Conservation (phyloP, 768 basidiomycete genomes). For the Leccinum imitatum region DNA sequence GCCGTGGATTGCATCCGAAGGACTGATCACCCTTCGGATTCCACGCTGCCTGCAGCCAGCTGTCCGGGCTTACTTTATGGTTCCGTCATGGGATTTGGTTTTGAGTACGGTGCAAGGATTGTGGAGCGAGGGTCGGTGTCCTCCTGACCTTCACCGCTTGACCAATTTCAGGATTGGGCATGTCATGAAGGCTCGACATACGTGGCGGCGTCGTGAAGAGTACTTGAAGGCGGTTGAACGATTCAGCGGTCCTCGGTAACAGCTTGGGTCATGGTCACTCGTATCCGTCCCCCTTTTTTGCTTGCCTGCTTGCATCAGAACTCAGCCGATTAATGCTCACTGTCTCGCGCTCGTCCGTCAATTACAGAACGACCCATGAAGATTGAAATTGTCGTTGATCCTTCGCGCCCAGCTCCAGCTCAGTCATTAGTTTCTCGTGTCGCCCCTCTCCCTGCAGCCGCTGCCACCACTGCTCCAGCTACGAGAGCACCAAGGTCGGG, state of each 20-base stretch:
- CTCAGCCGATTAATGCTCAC: conserved; percentile 36
- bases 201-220: conserved; percentile 22
- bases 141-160: conserved; percentile 35
- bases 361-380: conserved; percentile 93
- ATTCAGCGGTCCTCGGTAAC: conserved; percentile 25
- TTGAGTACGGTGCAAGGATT: conserved; percentile 33
- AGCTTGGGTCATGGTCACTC: conserved; percentile 29
- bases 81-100: conserved; percentile 35
- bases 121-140: conserved; percentile 27
- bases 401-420: conserved; percentile 59
- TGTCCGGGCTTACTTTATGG: conserved; percentile 27
- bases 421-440: conserved; percentile 80
- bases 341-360: conserved; percentile 35
- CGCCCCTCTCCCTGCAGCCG: conserved; percentile 57
- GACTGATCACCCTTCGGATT: conserved; percentile 31
- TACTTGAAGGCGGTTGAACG: conserved; percentile 27
- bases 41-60: conserved; percentile 27
- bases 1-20: conserved; percentile 24
- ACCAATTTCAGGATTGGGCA: conserved; percentile 35
- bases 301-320: conserved; percentile 36
- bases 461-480: conserved; percentile 18
- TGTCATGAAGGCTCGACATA: conserved; percentile 27
- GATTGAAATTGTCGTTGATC: conserved; percentile 96
- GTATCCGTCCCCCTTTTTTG: conserved; percentile 47
- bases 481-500: conserved; percentile 38